Base-by-base conservation (phyloP, 1,284 basidiomycete genomes). In the Phellopilus nigrolimitatus region DNA sequence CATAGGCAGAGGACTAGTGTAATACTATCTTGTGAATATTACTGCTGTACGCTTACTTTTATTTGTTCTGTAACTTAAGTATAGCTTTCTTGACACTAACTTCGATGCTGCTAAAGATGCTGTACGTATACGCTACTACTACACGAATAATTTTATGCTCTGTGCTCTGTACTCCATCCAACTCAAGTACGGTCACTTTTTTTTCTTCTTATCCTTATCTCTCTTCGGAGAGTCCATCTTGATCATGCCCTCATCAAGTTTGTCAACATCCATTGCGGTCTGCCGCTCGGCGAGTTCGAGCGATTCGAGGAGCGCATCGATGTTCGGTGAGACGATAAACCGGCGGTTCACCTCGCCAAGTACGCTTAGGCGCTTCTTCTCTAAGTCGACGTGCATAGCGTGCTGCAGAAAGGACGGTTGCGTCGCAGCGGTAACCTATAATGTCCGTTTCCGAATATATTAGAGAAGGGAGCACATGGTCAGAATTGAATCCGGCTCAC, bases 341-440 rank as follows among this genome's bases (percentile, higher is more conserved):
- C 87, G 80, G 62, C 88, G 85, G 70, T 88, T 84, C 44, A 97
- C 78, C 63, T 94, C 88, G 24, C 94, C 94, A 0, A 97, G 70
- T 4, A 93, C 79, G 33, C 77, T 77, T 10, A 94, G 70, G 7
- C 71, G 72, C 57, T 83, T 83, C 24, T 73, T 69, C 40, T 66
- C 66, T 42, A 70, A 62, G 65, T 97, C 86, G 40, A 95, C 63
- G 58, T 85, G 76, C 41, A 91, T 84, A 5, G 91, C 84, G 57
- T 95, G 91, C 64, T 97, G 91, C 7, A 95, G 74, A 67, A 97
- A 97, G 0, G 90, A 90, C 1, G 90, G 81, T 56, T 90, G 88
- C 6, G 90, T 92, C 13, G 88, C 91, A 9, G 88, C 82, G 3
- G 79, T 81, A 21, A 97, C 84, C 90, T 95, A 62, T 25, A 44